A percentile compares a stretch with the other conserved stretches of the same genome.
These are phyloP conservation scores for Orbilia brochopaga DNA, from an alignment of 2,329 filamentous ascomycete genomes.

Conservation along the genomic window DNA sequence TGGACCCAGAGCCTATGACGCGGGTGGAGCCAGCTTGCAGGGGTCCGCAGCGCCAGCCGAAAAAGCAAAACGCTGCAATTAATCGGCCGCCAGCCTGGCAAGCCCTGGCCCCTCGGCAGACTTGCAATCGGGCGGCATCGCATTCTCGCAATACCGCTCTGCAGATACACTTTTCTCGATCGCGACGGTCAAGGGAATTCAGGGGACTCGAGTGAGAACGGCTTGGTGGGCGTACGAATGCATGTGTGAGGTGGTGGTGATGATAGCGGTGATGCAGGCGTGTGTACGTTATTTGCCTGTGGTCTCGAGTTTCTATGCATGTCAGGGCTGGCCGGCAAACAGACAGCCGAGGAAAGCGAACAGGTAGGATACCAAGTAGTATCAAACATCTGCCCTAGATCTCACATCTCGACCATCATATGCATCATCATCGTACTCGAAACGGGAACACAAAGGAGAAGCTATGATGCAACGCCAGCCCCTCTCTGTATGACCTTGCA, in stretches of 20 bases:
- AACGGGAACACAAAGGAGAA: conserved; percentile 8
- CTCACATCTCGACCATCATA: conserved; percentile 15
- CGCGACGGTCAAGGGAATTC: background rate
- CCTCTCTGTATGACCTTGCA: conserved; percentile 37
- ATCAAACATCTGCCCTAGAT: background rate
- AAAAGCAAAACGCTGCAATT: conserved; percentile 20
- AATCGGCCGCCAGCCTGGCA: background rate
- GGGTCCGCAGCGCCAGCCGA: conserved; percentile 10
- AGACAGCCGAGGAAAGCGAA: background rate
- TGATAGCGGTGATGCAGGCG: too few species aligned
- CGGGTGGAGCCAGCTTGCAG: conserved; percentile 23
- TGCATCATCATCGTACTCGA: conserved; percentile 15
- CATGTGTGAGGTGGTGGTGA: background rate
- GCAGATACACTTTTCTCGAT: background rate
- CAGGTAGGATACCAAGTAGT: background rate
- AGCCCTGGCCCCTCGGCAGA: too few species aligned
- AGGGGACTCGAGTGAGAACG: too few species aligned
- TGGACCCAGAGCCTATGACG: conserved; percentile 40
- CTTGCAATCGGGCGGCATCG: conserved; percentile 9
- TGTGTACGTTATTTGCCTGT: too few species aligned
- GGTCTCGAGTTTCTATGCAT: too few species aligned
- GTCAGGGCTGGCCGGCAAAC: background rate
- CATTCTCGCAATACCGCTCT: background rate
- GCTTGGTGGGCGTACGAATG: too few species aligned
- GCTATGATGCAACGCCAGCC: conserved; percentile 40